Percentiles rank a stretch among this genome's conserved stretches.
Conservation (phyloP, 352 stramenopile species). For the Phytophthora pseudosyringae region DNA sequence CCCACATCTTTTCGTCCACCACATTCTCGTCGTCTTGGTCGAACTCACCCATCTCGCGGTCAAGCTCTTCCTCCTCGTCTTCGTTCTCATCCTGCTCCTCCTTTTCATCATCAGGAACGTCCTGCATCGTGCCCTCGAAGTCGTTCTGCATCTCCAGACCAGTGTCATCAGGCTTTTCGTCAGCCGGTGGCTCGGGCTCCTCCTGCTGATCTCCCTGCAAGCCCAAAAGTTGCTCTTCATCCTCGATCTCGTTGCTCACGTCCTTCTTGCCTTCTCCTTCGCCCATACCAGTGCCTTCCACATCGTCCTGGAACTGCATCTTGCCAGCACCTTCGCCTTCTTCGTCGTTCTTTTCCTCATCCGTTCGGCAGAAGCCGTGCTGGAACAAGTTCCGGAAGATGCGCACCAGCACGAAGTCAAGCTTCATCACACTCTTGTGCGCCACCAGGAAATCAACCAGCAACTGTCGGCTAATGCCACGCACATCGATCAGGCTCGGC, state of each 20-base stretch:
- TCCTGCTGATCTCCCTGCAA: conserved; percentile 94
- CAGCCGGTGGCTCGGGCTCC: conserved; percentile 79
- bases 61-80: conserved; percentile 95
- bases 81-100: conserved; percentile 88
- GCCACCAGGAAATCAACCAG: conserved; percentile 80
- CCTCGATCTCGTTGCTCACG: conserved; percentile 99
- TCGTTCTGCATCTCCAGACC: conserved; percentile 99
- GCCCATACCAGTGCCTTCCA: conserved; percentile 99
- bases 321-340: conserved; percentile 88
- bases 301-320: conserved; percentile 98
- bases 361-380: conserved; percentile 94
- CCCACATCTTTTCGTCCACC: conserved; percentile 99
- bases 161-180: conserved; percentile 94
- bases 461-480: conserved; percentile 81
- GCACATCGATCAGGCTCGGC: conserved; percentile 65
- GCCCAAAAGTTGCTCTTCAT: conserved; percentile 99
- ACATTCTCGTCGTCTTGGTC: conserved; percentile 97
- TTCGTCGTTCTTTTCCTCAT: conserved; percentile 91
- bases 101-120: conserved; percentile 94
- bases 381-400: conserved; percentile 97
- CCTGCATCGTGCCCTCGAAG: conserved; percentile 99
- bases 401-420: conserved; percentile 95
- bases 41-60: conserved; percentile 99
- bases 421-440: conserved; percentile 94
- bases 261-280: conserved; percentile 99